Conservation (phyloP, 106 monocot species). For the Ottelia alismoides region DNA sequence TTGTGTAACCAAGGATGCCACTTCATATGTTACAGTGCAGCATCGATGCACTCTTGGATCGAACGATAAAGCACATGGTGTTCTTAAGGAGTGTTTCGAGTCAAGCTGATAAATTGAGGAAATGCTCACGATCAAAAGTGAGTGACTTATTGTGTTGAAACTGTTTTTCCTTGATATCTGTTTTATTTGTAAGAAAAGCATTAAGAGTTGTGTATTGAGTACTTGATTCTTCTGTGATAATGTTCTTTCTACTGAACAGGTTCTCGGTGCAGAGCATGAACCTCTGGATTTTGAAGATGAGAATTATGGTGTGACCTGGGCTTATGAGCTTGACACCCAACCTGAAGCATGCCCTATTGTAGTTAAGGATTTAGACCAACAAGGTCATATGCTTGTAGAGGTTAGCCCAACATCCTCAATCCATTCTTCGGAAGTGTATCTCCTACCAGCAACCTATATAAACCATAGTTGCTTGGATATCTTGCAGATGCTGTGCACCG, state of each 20-base stretch:
- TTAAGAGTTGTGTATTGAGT: neutral
- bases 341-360: slow-evolving; percentile 34
- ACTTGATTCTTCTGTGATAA: neutral
- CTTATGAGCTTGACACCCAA: slow-evolving; percentile 17
- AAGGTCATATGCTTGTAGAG: slow-evolving; percentile 84
- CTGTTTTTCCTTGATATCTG: neutral
- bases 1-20: neutral
- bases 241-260: slow-evolving; percentile 11
- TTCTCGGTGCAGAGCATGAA: slow-evolving; percentile 1
- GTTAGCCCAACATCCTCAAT: too few species aligned
- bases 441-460: too few species aligned
- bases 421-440: too few species aligned
- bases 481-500: slow-evolving; percentile 51
- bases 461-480: too few species aligned
- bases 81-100: slow-evolving; percentile 59
- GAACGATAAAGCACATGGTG: slow-evolving; percentile 65
- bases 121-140: slow-evolving; percentile 29
- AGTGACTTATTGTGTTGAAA: neutral
- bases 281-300: neutral
- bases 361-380: slow-evolving; percentile 61
- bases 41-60: slow-evolving; percentile 67
- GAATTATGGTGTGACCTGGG: slow-evolving; percentile 17
- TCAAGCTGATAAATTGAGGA: slow-evolving; percentile 48
- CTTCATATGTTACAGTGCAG: slow-evolving; percentile 53
- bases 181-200: neutral